Conservation (phyloP, 2,329 filamentous ascomycete species). For the Beauveria scarabaeidicola region DNA sequence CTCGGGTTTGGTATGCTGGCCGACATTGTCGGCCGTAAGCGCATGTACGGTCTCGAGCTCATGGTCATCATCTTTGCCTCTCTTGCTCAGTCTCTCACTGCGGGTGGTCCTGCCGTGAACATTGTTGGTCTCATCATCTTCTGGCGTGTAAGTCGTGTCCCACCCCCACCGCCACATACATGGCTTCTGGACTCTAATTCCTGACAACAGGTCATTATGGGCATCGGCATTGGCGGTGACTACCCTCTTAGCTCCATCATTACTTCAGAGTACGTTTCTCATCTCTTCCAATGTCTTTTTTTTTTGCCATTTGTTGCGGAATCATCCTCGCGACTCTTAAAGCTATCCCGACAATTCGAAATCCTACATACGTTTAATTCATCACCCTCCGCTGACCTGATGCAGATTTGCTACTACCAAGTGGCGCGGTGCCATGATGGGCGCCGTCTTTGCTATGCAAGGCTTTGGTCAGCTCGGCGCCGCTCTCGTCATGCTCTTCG, state of each 20-base stretch:
- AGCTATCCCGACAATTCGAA: no score
- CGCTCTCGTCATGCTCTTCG: constrained; percentile 67
- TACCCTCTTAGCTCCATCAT: constrained; percentile 79
- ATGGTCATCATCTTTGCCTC: constrained; percentile 75
- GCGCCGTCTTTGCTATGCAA: constrained; percentile 79
- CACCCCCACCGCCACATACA: background rate
- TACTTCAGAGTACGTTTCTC: constrained; percentile 58
- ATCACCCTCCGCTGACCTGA: background rate
- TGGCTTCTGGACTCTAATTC: background rate
- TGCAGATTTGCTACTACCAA: constrained; percentile 62
- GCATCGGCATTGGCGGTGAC: constrained; percentile 41
- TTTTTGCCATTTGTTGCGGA: no score
- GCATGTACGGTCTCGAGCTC: constrained; percentile 64
- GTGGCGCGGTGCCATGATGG: constrained; percentile 84
- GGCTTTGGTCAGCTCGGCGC: constrained; percentile 72
- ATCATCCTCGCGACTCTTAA: no score
- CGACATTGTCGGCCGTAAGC: constrained; percentile 68
- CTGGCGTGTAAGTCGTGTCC: constrained; percentile 45
- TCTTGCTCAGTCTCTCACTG: constrained; percentile 60
- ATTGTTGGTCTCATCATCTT: constrained; percentile 64
- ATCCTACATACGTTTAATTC: no score
- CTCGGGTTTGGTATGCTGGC: constrained; percentile 71
- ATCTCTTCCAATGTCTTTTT: no score
- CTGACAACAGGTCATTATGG: constrained; percentile 50
- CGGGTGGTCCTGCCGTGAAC: constrained; percentile 53